Conservation (phyloP, 1,284 basidiomycete genomes). For the Puccinia brachypodii region DNA sequence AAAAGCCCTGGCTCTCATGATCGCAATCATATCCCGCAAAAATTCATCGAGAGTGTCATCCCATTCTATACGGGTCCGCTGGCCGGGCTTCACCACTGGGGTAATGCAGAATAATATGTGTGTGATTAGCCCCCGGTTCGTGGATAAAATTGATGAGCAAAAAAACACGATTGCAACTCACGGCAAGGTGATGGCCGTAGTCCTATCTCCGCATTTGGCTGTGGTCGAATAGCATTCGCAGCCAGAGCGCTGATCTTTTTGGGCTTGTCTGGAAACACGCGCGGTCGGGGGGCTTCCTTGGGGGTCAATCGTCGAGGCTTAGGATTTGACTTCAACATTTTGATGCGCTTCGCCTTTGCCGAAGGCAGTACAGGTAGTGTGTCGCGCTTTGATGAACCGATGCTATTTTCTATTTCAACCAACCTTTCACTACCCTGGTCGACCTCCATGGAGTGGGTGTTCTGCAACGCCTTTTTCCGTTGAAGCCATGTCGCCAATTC, state of each 20-base stretch:
- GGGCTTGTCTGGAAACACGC: constrained; percentile 25
- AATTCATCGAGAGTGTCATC: constrained; percentile 38
- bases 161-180: constrained; percentile 2
- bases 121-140: not conserved
- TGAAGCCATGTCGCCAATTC: constrained; percentile 38
- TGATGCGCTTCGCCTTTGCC: constrained; percentile 40
- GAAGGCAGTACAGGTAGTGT: constrained; percentile 40
- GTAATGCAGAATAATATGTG: not conserved
- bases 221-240: constrained; percentile 38
- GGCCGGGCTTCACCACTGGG: constrained; percentile 3
- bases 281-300: constrained; percentile 8
- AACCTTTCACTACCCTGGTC: not conserved
- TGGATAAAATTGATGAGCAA: not conserved
- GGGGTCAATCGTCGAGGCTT: constrained; percentile 7
- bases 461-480: constrained; percentile 14
- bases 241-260: constrained; percentile 31
- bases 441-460: not conserved
- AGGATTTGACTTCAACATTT: not conserved
- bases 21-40: constrained; percentile 39
- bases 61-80: constrained; percentile 43
- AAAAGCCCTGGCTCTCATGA: constrained; percentile 39
- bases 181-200: constrained; percentile 23
- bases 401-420: constrained; percentile 18
- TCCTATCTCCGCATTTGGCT: constrained; percentile 33
- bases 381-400: constrained; percentile 9